Base-by-base conservation (phyloP, 352 stramenopile genomes). In the Globisporangium irregulare region DNA sequence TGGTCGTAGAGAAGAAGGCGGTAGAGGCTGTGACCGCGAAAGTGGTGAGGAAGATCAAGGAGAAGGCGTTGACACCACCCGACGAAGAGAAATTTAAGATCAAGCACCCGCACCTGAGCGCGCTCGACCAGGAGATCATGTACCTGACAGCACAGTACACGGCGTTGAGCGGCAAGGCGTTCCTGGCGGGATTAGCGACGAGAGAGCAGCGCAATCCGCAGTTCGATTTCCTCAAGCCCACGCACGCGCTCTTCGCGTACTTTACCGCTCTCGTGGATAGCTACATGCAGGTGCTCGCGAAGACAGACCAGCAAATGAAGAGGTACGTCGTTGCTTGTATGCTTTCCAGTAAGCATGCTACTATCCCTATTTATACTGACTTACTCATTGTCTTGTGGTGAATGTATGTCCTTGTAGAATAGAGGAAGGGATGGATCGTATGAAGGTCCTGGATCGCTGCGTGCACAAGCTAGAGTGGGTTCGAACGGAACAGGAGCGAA, bases 121-220 rank as follows among this genome's bases (percentile, higher is more conserved):
- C 93, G 9, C 73, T 98, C 29, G 95, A 99, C 77, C 87, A 99
- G 46, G 97, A 99, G 75, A 92, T 98, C 56, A 99, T 99, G 81
- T 99, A 99, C 78, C 77, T 99, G 8, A 99, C 97, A 15, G 98
- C 98, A 43, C 97, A 99, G 82, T 99, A 98, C 78, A 98, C 97
- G 24, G 97, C 97, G 9, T 76, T 99, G 10, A 97, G 94, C 54
- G 94, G 94, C 62, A 96, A 93, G 61, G 79, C 97, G 46, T 99
- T 99, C 68, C 72, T 99, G 24, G 92, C 85, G 10, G 88, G 93
- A 29, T 78, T 99, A 8, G 94, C 92, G 8, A 90, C 94, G 56
- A 84, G 95, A 20, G 98, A 99, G 82, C 96, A 98, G 80, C 93
- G 86, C 55, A 99, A 99, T 78, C 93, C 96, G 48, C 85, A 98